Evolutionary conservation across 495 filamentous ascomycete genomes (phyloP).

Genomic region (Penicillium chermesinum): DNA sequence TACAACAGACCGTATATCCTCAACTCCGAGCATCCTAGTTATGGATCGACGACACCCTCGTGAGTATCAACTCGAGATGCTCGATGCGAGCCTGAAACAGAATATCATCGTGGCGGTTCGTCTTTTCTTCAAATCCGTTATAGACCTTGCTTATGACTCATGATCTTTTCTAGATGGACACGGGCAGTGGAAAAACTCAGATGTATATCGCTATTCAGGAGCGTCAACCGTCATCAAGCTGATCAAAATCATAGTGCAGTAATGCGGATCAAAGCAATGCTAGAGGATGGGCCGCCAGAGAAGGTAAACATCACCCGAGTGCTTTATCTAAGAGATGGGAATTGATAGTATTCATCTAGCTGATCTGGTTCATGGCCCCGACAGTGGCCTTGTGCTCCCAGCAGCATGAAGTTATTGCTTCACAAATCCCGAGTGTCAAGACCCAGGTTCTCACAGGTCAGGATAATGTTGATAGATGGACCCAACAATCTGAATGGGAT

Average conservation of each 20-base stretch:
- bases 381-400: conserved; percentile 71
- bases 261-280: conserved; percentile 11
- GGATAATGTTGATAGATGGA: conserved; percentile 73
- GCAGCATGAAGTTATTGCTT: conserved; percentile 59
- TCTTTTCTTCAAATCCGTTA: too few relatives aligned
- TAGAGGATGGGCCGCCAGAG: conserved; percentile 54
- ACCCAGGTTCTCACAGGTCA: conserved; percentile 60
- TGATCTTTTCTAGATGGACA: conserved; percentile 66
- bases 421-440: conserved; percentile 58
- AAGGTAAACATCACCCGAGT: too few relatives aligned
- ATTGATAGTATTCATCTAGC: too few relatives aligned
- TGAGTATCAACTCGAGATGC: conserved; percentile 95
- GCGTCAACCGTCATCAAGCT: too few relatives aligned
- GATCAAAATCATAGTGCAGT: too few relatives aligned
- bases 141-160: neutral
- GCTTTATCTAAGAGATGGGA: too few relatives aligned
- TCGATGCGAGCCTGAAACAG: conserved; percentile 67
- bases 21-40: too few relatives aligned
- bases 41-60: too few relatives aligned
- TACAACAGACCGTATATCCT: too few relatives aligned
- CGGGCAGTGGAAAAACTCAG: conserved; percentile 87
- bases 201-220: too few relatives aligned
- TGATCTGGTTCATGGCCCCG: conserved; percentile 83
- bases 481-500: conserved; percentile 65
- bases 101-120: conserved; percentile 83